Evolutionary conservation across 352 stramenopile genomes (phyloP).

Genomic region (Globisporangium canariense): DNA sequence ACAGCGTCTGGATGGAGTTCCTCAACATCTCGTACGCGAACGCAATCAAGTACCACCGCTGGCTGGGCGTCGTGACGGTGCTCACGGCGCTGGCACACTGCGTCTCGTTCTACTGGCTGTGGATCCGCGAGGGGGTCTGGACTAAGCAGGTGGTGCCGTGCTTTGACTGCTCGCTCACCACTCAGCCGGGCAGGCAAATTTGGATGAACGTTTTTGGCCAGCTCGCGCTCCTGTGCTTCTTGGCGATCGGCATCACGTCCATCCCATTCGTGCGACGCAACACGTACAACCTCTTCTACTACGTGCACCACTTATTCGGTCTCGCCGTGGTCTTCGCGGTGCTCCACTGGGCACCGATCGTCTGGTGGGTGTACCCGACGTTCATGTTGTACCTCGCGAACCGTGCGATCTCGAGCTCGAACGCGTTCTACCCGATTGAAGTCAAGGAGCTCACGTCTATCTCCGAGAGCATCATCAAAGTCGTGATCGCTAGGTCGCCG

Average conservation of each 20-base stretch:
- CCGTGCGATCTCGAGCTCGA: slow-evolving; percentile 32
- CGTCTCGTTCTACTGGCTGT: slow-evolving; percentile 29
- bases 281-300: slow-evolving; percentile 46
- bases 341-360: slow-evolving; percentile 33
- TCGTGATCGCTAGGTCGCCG: slow-evolving; percentile 29
- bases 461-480: slow-evolving; percentile 27
- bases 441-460: slow-evolving; percentile 30
- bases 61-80: slow-evolving; percentile 36
- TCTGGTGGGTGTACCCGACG: slow-evolving; percentile 38
- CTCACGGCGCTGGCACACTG: slow-evolving; percentile 32
- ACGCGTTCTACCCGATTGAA: slow-evolving; percentile 24
- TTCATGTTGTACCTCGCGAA: slow-evolving; percentile 39
- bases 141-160: slow-evolving; percentile 30
- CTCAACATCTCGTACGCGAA: slow-evolving; percentile 56
- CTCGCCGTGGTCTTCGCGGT: slow-evolving; percentile 38
- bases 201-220: slow-evolving; percentile 56
- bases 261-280: slow-evolving; percentile 36
- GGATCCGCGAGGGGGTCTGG: slow-evolving; percentile 24
- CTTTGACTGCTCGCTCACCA: slow-evolving; percentile 35
- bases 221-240: slow-evolving; percentile 33
- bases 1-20: slow-evolving; percentile 57
- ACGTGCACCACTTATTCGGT: slow-evolving; percentile 44
- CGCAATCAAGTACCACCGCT: slow-evolving; percentile 51
- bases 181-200: slow-evolving; percentile 19
- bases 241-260: slow-evolving; percentile 39